Evolutionary conservation across 805 yeast species (phyloP), one percentile per base, ranked within the genome.

Genomic region (Sugiyamaella floridensis): DNA sequence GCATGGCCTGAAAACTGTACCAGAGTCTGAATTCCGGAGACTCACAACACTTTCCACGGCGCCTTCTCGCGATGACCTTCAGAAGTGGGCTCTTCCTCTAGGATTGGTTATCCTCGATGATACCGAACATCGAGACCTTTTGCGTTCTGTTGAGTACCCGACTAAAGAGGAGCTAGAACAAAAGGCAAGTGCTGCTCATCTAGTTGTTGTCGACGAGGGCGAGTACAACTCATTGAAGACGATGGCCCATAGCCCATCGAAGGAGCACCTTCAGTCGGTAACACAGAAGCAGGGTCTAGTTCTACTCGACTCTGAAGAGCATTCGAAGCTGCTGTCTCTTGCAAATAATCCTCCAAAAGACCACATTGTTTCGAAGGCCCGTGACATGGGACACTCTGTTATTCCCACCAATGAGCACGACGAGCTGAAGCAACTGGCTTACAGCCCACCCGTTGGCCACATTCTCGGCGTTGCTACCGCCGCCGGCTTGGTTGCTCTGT

Each of bases 71-170:
- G 58, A 57, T 20, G 58, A 60, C 20, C 43, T 65, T 12, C 48
- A 53, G 20, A 48, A 43, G 10, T 45, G 54, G 60, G 66, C 63
- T 20, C 32, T 12, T n/a, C 45, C 56, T 4, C 49, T 49, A 10
- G 75, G 71, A 7, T 56, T 73, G 48, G 67, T 70, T 12, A 53
- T 67, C 7, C 51, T 74, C 9, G 65, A 63, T 7, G 60, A 62
- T 29, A 63, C 63, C 10, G 71, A 71, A 29, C 67, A 69, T 52
- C 48, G 53, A 15, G 58, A 58, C n/a, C 52, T 60, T 19, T 48
- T 51, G 48, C 47, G 61, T 19, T 28, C 29, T 44, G 57, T 53
- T 6, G 51, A 46, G 19, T 40, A 45, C 14, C 66, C 66, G 4
- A 43, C 64, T 32, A 47, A 50, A 3, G 63, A 58, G 22, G 62